A percentile compares a stretch with the other conserved stretches of the same genome.
These are phyloP conservation scores for Candida michaelii DNA, from an alignment of 805 yeast genomes.

Conservation along the genomic window DNA sequence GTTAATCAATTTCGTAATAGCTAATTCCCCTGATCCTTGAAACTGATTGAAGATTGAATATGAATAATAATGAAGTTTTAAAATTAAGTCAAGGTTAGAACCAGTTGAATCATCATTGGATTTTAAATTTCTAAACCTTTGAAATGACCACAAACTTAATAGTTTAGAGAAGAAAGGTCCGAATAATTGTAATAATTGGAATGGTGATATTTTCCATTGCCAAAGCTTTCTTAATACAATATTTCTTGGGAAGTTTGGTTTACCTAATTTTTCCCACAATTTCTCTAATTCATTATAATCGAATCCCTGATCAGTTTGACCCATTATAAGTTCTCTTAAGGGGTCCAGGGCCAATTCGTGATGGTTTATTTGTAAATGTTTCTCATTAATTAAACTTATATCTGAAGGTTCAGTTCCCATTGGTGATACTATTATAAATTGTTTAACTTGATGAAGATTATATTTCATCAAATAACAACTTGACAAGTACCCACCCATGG, in stretches of 20 bases:
- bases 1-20: conserved; percentile 40
- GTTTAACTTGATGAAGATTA: conserved; percentile 25
- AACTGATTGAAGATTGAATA: conserved; percentile 43
- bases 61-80: conserved; percentile 40
- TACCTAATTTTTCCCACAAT: conserved; percentile 36
- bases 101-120: conserved; percentile 15
- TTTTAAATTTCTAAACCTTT: conserved; percentile 33
- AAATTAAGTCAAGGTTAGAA: conserved; percentile 20
- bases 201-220: conserved; percentile 40
- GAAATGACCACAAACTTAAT: conserved; percentile 43
- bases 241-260: conserved; percentile 38
- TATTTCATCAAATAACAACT: conserved; percentile 43
- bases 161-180: conserved; percentile 43
- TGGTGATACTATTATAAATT: conserved; percentile 36
- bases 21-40: conserved; percentile 45
- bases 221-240: conserved; percentile 32
- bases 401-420: conserved; percentile 44
- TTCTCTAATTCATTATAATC: conserved; percentile 17
- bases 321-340: conserved; percentile 28
- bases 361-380: conserved; percentile 31
- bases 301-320: conserved; percentile 11
- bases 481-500: conserved; percentile 44
- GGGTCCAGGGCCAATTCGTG: conserved; percentile 37
- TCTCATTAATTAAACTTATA: conserved; percentile 32
- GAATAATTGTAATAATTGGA: conserved; percentile 34